A percentile compares a stretch with the other conserved stretches of the same genome.
Evolutionary conservation across 768 basidiomycete genomes (phyloP).

Genomic region (Tricholoma sp.): DNA sequence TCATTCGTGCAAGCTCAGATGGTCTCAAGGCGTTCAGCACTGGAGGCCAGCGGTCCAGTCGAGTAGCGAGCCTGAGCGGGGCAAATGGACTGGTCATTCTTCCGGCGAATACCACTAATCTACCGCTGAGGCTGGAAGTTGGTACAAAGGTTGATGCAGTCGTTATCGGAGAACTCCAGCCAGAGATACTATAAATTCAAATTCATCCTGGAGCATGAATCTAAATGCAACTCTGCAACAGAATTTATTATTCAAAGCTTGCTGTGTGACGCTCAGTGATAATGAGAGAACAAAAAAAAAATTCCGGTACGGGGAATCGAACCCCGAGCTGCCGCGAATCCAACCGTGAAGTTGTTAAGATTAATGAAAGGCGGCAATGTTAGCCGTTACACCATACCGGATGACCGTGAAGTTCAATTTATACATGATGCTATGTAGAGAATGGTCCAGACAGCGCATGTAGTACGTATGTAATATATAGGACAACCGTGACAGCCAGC

Average conservation of each 20-base stretch:
- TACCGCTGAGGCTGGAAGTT: constrained; percentile 34
- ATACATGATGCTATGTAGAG: too few species aligned
- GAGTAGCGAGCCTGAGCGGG: constrained; percentile 73
- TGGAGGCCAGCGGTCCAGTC: constrained; percentile 82
- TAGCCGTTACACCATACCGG: constrained; percentile 63
- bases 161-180: constrained; percentile 60
- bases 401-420: neutral
- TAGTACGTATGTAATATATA: too few species aligned
- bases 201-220: neutral
- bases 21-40: constrained; percentile 71
- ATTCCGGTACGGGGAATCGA: constrained; percentile 48
- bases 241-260: too few species aligned
- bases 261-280: too few species aligned
- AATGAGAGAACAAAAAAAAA: neutral
- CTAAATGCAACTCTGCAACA: too few species aligned
- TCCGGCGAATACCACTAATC: constrained; percentile 37
- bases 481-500: too few species aligned
- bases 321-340: constrained; percentile 48
- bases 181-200: constrained; percentile 1
- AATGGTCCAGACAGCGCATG: too few species aligned
- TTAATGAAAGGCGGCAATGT: constrained; percentile 50
- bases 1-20: constrained; percentile 40
- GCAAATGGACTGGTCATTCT: constrained; percentile 78
- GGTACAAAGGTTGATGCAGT: constrained; percentile 60
- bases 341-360: too few species aligned